These are phyloP conservation scores for Blastobotrys indianensis DNA, from an alignment of 1,139 yeast genomes.

Conservation along the genomic window DNA sequence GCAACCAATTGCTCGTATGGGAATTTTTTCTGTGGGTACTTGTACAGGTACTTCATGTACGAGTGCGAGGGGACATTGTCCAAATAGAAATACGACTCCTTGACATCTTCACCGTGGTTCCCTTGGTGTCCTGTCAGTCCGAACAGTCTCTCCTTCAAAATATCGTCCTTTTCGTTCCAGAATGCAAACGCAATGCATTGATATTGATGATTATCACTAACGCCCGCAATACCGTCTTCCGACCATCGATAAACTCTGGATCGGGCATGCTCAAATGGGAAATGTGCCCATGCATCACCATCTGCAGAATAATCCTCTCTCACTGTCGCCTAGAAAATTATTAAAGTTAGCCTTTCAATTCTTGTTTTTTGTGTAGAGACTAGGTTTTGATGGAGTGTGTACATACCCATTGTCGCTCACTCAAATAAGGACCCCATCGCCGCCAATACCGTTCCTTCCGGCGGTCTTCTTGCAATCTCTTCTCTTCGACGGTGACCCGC, in stretches of 20 bases:
- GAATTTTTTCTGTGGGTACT: slow-evolving; percentile 79
- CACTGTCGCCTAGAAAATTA: slow-evolving; percentile 55
- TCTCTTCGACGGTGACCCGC: slow-evolving; percentile 55
- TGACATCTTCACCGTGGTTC: slow-evolving; percentile 94
- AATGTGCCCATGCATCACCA: slow-evolving; percentile 92
- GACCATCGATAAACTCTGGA: slow-evolving; percentile 93
- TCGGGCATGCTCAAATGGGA: slow-evolving; percentile 82
- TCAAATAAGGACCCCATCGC: slow-evolving; percentile 88
- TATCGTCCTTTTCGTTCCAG: slow-evolving; percentile 88
- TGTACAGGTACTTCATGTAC: slow-evolving; percentile 87
- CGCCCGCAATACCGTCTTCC: slow-evolving; percentile 93
- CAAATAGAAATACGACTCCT: slow-evolving; percentile 75
- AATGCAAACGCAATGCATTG: slow-evolving; percentile 74
- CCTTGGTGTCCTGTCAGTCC: slow-evolving; percentile 93
- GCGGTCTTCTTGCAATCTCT: slow-evolving; percentile 56
- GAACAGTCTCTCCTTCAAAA: slow-evolving; percentile 80
- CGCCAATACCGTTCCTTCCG: slow-evolving; percentile 60
- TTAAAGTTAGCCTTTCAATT: background rate
- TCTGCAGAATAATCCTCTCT: slow-evolving; percentile 79
- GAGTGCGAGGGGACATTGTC: slow-evolving; percentile 94
- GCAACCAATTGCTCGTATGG: slow-evolving; percentile 76
- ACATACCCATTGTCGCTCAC: slow-evolving; percentile 79
- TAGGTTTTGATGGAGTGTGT: too few relatives aligned
- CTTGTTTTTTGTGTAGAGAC: background rate
- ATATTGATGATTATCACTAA: slow-evolving; percentile 77